Conservation (phyloP, 805 yeast genomes). For the Pichia nanzhaoensis region DNA sequence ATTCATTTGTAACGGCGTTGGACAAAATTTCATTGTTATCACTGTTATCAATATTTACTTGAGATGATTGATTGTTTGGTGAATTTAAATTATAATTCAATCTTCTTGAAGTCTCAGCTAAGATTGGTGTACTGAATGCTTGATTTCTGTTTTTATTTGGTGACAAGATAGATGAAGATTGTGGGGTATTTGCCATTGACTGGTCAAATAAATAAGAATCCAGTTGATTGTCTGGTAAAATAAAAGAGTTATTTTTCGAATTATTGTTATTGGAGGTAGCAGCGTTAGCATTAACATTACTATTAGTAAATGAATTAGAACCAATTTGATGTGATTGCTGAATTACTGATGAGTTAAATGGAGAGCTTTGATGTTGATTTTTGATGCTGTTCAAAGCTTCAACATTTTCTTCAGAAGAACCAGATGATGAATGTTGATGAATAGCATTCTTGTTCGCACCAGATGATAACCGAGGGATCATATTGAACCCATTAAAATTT, state of each 20-base stretch:
- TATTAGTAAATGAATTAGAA: background rate
- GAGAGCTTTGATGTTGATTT: constrained; percentile 4
- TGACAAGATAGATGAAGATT: constrained; percentile 7
- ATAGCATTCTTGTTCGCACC: constrained; percentile 14
- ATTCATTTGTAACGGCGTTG: constrained; percentile 24
- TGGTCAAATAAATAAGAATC: constrained; percentile 10
- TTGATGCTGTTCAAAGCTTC: background rate
- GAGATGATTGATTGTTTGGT: constrained; percentile 12
- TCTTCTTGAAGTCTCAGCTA: constrained; percentile 39
- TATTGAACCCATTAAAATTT: constrained; percentile 13
- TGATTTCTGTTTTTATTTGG: constrained; percentile 12
- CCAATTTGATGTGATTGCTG: background rate
- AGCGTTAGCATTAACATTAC: background rate
- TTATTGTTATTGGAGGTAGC: background rate
- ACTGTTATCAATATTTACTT: background rate
- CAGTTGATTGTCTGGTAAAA: constrained; percentile 8
- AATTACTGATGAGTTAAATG: constrained; percentile 3
- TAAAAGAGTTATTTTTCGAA: constrained; percentile 8
- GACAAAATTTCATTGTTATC: constrained; percentile 22
- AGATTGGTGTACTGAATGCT: constrained; percentile 21
- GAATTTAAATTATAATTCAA: constrained; percentile 25
- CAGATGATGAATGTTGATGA: constrained; percentile 10
- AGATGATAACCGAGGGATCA: constrained; percentile 8
- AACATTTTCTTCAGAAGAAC: constrained; percentile 6
- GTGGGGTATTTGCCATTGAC: constrained; percentile 8